Percentiles rank a stretch among this genome's conserved stretches.
Evolutionary conservation across 2,329 filamentous ascomycete species (phyloP).

Genomic region (Epichloe sylvatica): DNA sequence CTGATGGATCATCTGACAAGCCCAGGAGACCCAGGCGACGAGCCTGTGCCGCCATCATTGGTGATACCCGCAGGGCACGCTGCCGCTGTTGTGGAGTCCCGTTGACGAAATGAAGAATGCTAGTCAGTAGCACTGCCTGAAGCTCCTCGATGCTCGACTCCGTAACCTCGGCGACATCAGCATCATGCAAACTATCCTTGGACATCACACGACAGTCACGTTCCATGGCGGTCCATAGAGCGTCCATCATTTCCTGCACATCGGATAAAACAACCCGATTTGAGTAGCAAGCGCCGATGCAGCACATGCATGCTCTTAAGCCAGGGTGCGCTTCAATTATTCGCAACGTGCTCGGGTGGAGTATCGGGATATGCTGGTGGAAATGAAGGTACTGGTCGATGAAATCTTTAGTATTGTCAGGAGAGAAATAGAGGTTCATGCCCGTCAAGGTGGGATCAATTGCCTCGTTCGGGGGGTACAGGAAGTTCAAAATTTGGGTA

Average conservation of each 20-base stretch:
- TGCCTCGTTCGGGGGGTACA: constrained; percentile 33
- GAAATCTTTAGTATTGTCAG: constrained; percentile 57
- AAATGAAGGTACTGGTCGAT: constrained; percentile 59
- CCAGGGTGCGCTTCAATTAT: constrained; percentile 52
- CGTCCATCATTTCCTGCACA: constrained; percentile 55
- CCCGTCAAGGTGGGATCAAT: constrained; percentile 40
- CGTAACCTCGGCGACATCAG: constrained; percentile 14
- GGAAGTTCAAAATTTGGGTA: constrained; percentile 41
- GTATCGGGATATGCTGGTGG: constrained; percentile 58
- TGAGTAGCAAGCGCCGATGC: constrained; percentile 62
- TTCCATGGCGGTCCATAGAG: constrained; percentile 44
- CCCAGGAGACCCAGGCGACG: constrained; percentile 43
- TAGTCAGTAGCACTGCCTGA: constrained; percentile 50
- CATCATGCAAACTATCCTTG: constrained; percentile 10
- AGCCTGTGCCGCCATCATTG: constrained; percentile 40
- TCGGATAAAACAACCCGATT: constrained; percentile 43
- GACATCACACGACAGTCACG: constrained; percentile 37
- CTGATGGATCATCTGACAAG: constrained; percentile 27
- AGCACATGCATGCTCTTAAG: constrained; percentile 55
- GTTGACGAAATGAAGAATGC: constrained; percentile 54
- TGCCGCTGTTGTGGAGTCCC: constrained; percentile 52
- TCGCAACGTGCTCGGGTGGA: constrained; percentile 59
- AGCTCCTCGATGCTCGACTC: constrained; percentile 47
- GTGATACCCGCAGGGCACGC: constrained; percentile 44
- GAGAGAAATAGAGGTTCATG: constrained; percentile 49